A percentile compares a stretch with the other conserved stretches of the same genome.
These are phyloP conservation scores for Curvularia spicifera DNA, from an alignment of 2,329 filamentous ascomycete species.

Conservation along the genomic window DNA sequence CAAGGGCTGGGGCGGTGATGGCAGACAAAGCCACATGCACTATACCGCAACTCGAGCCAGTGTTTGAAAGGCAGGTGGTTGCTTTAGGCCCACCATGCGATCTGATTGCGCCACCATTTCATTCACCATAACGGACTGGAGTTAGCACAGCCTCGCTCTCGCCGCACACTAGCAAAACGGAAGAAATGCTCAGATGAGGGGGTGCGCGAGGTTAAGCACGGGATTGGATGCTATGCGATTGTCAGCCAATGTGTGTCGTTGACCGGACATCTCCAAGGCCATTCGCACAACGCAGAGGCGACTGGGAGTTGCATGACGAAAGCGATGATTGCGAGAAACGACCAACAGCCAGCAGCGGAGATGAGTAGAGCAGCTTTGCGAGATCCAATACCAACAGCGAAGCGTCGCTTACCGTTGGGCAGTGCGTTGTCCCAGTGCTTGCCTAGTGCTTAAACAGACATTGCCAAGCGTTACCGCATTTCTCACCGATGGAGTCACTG, in stretches of 20 bases:
- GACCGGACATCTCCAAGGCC: neutral
- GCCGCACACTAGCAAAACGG: neutral
- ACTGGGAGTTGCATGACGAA: neutral
- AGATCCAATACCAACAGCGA: neutral
- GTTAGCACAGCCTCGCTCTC: constrained; percentile 14
- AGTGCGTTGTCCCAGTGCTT: neutral
- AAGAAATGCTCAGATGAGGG: neutral
- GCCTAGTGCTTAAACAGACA: neutral
- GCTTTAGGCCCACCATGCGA: constrained; percentile 14
- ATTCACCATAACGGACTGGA: constrained; percentile 10
- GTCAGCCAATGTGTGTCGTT: neutral
- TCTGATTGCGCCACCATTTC: constrained; percentile 22
- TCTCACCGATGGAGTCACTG: neutral
- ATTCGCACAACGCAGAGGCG: neutral
- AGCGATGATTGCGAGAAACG: neutral
- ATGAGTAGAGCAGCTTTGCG: neutral
- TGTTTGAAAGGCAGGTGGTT: constrained; percentile 8
- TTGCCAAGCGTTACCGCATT: neutral
- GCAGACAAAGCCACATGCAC: neutral
- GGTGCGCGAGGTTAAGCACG: neutral
- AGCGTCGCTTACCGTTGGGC: constrained; percentile 8
- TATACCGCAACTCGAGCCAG: constrained; percentile 6
- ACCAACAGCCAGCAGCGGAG: neutral
- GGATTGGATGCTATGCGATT: neutral
- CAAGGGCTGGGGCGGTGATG: constrained; percentile 19